Percentiles rank a stretch among this genome's conserved stretches.
These are phyloP conservation scores for Chenopodium formosanum DNA, from an alignment of 148 eudicot species.

Conservation along the genomic window DNA sequence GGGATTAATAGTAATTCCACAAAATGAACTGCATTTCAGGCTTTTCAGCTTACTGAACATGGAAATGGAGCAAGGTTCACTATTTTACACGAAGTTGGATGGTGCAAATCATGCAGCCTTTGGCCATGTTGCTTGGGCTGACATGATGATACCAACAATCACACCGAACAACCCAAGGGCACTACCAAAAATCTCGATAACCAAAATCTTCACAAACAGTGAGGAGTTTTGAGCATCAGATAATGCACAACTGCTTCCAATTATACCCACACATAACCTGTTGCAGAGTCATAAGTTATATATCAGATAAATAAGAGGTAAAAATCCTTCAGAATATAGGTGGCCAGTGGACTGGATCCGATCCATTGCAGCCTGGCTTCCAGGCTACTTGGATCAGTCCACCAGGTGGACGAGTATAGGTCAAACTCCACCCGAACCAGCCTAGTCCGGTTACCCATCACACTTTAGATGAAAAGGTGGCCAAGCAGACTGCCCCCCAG, in stretches of 20 bases:
- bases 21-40: slow-evolving; percentile 20
- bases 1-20: slow-evolving; percentile 19
- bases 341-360: not conserved
- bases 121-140: slow-evolving; percentile 99
- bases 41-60: slow-evolving; percentile 19
- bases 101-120: slow-evolving; percentile 24
- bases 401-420: not conserved
- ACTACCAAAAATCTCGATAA: slow-evolving; percentile 95
- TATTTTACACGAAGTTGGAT: slow-evolving; percentile 19
- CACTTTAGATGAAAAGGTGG: not conserved
- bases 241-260: slow-evolving; percentile 99
- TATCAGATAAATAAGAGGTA: not conserved
- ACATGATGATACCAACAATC: slow-evolving; percentile 97
- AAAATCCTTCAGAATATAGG: not conserved
- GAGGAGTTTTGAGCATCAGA: slow-evolving; percentile 98
- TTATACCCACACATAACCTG: slow-evolving; percentile 94
- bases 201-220: slow-evolving; percentile 91
- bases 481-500: not conserved
- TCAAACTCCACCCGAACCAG: too few relatives aligned
- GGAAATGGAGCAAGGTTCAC: slow-evolving; percentile 5
- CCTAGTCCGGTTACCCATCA: not conserved
- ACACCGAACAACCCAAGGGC: slow-evolving; percentile 98
- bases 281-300: not conserved
- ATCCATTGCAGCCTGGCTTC: not conserved
- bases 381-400: not conserved